These are phyloP conservation scores for Symbiotaphrina buchneri DNA, from an alignment of 495 filamentous ascomycete genomes.

Conservation along the genomic window DNA sequence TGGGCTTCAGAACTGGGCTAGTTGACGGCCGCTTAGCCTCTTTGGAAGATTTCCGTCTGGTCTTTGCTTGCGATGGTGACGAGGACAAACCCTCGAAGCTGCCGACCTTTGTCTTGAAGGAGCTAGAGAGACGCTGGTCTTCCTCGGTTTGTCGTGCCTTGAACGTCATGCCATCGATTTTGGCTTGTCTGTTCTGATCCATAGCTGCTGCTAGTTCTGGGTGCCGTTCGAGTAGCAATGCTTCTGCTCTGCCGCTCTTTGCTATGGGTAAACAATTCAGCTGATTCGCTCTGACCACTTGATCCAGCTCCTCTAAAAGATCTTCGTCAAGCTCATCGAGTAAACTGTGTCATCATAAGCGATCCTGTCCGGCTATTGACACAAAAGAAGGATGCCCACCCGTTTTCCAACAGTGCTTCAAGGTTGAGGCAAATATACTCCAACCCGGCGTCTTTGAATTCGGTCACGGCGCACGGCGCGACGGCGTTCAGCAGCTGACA, in stretches of 20 bases:
- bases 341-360: conserved; percentile 20
- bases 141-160: conserved; percentile 32
- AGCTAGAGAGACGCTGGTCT: conserved; percentile 27
- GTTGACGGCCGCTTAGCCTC: conserved; percentile 18
- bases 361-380: background rate
- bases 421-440: conserved; percentile 85
- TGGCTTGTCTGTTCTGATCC: conserved; percentile 26
- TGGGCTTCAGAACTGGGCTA: conserved; percentile 39
- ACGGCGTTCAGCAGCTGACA: conserved; percentile 65
- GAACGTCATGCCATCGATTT: conserved; percentile 36
- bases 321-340: conserved; percentile 77
- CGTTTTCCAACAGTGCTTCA: conserved; percentile 75
- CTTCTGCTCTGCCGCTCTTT: conserved; percentile 47
- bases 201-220: conserved; percentile 33
- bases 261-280: conserved; percentile 49
- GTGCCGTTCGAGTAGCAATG: conserved; percentile 45
- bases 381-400: conserved; percentile 18
- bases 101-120: conserved; percentile 21
- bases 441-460: conserved; percentile 72
- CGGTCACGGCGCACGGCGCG: conserved; percentile 53
- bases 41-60: conserved; percentile 20
- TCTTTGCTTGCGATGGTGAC: conserved; percentile 31
- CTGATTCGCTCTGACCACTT: conserved; percentile 63
- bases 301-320: conserved; percentile 53
- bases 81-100: conserved; percentile 30